Base-by-base conservation (phyloP, 495 filamentous ascomycete genomes). In the Neurospora sp. region DNA sequence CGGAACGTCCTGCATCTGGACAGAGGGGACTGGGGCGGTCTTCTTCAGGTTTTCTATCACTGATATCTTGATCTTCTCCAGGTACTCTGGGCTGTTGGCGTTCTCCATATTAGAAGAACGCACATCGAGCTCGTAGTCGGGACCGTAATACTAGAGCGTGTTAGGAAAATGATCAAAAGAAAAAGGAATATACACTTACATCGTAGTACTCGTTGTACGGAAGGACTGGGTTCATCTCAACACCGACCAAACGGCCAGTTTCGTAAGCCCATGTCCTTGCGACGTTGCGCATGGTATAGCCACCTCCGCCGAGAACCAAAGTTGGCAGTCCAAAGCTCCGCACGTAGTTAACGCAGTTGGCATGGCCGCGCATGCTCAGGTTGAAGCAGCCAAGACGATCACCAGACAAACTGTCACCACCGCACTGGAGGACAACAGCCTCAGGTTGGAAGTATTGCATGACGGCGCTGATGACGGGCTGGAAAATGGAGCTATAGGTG, bases 141-240 rank as follows among this genome's bases (percentile, higher is more conserved):
- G 96, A 8, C 92, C 94, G 77, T 97, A 99, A 78, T 99, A 98
- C 93, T 97, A 61, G 20, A n/a, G 44, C 2, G 1, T 10, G 69
- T 86, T 78, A 86, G 82, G 48, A 75, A 71, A 73, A 61, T 35
- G 17, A 10, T 10, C 22, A n/a, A 40, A 20, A 42, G 68, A 74
- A 44, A 14, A 38, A 31, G 8, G 2, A 35, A 17, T 8, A 31
- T 31, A 1, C 70, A 79, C 86, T 81, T 87, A 96, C 94, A 83
- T 98, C 94, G 80, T 99, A 99, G 79, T 98, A 99, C 77, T 99
- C 96, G 71, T 97, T 98, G 79, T 92, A 99, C 1, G 96, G 96
- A n/a, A 99, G 85, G 2, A 93, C 89, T 1, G 91, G 86, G 16
- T 87, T 86, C 83, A 99, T 90, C 69, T 90, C 86, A 37, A 93